Base-by-base conservation (phyloP, 768 basidiomycete species). In the Lentinula boryana region DNA sequence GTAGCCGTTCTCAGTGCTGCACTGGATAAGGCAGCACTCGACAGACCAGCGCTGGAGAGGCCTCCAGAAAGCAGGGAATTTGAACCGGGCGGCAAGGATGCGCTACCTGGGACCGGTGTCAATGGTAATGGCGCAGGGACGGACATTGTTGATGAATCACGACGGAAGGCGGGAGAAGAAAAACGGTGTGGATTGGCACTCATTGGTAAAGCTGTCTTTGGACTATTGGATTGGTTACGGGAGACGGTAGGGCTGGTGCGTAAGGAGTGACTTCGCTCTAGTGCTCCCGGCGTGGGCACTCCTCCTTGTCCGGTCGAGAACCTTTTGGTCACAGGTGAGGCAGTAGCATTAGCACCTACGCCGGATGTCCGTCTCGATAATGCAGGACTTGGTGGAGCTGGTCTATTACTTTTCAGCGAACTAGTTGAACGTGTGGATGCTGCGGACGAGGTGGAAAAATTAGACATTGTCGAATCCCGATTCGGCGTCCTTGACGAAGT, bases 401-500 rank as follows among this genome's bases (percentile, higher is more conserved):
- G 57, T 36, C 57, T 46, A 6, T 31, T 58, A 31, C 44, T 48
- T 27, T 46, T 58, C 0, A 58, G n/a, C 2, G 57, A 56, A n/a
- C 15, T 56, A 15, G 41, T 38, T 5, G 55, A 56, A 40, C 27
- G 36, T 15, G 55, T 23, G 13, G 55, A 56, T 10, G 55, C 40
- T 21, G 27, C 55, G 31, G 55, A 58, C 6, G 57, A 32, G 18
- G 33, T 49, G 43, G 57, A 58, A 36, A 50, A 46, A 48, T 58
- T 49, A 7, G 57, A 58, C 57, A 58, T 58, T 3, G 57, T 49
- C 32, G 57, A 58, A 31, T 58, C 57, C 4, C 57, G 57, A 40
- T 58, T 58, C 4, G 57, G 44, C 49, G 23, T 58, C 31, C 46
- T 18, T 4, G 57, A 58, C 9, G 27, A 51, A 9, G 48, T 27